A percentile compares a stretch with the other conserved stretches of the same genome.
phyloP scores from a whole-genome alignment of 1,284 basidiomycete species.

The Puccinia horiana region DNA sequence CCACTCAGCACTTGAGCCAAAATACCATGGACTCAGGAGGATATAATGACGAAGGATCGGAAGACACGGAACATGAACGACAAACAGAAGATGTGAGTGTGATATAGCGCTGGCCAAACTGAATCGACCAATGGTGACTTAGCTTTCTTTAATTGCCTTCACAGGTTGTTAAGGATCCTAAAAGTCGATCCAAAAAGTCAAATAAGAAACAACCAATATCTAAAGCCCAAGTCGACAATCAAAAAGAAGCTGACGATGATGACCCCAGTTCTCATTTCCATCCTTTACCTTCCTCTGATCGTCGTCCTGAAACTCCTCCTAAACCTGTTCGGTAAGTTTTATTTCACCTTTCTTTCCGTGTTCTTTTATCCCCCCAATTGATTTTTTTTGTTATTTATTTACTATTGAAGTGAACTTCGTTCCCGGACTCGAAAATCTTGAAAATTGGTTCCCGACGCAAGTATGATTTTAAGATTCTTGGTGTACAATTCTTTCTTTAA shows the following conservation, averaged over 20 bases:
- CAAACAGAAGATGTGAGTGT: not conserved
- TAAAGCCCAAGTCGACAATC: not conserved
- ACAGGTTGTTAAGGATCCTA: not conserved
- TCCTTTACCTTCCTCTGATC: not conserved
- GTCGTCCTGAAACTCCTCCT: not conserved
- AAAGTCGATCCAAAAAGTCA: slow-evolving; percentile 6
- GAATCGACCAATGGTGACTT: not conserved
- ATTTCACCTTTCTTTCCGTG: not conserved
- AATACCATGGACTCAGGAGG: not conserved
- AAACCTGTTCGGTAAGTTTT: slow-evolving; percentile 13
- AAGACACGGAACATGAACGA: not conserved
- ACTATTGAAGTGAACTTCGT: slow-evolving; percentile 16
- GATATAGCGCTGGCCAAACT: not conserved
- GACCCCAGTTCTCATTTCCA: slow-evolving; percentile 15
- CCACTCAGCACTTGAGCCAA: slow-evolving; percentile 42
- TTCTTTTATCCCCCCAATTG: not conserved
- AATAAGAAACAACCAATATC: not conserved
- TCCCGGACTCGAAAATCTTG: slow-evolving; percentile 16
- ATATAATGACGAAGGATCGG: not conserved
- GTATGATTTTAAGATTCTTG: not conserved
- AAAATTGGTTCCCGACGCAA: not conserved
- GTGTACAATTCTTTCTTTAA: not conserved
- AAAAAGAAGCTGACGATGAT: slow-evolving; percentile 24
- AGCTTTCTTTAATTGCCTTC: not conserved
- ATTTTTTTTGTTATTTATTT: not conserved